Evolutionary conservation across 257 asterid species (phyloP), one percentile per base, ranked within the genome.

Genomic region (Solanum microdontum): DNA sequence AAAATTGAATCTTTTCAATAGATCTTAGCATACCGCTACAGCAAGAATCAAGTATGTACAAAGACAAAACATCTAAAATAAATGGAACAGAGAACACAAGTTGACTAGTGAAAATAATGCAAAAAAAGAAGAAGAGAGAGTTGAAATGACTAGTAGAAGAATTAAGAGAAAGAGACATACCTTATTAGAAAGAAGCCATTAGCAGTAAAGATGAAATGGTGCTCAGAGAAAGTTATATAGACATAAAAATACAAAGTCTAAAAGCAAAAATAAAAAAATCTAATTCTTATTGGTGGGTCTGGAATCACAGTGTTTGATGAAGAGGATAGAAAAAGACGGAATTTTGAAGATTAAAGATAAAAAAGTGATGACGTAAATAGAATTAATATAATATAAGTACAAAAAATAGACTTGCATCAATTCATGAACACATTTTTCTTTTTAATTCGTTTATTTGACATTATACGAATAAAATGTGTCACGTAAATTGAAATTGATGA

Each of bases 231-330:
- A 37, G 79, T 74, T 87, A 74, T 83, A 91, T 85, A 82, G 88
- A 60, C 86, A 82, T 77, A 60, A 33, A 55, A 45, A 39, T 34
- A 32, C 77, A 84, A 37, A 37, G 43, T 62, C 84, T 66, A 48
- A 72, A 55, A 73, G 82, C 55, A 70, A 21, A 23, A 58, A 85
- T 62, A 76, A 33, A 89, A 62, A 84, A 79, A 37, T 17, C 8
- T 43, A 83, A 34, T 8, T 91, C 90, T 87, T 90, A 87, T 77
- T 89, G 92, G 91, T 91, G 93, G 92, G 91, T 84, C 91, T 91
- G 91, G 43, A 17, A 82, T 48, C 82, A 86, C 72, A 87, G 90
- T 72, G 90, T 34, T 75, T 84, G 58, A 84, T 8, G 30, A 64
- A 23, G 88, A 84, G 89, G 77, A 32, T 34, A 30, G 86, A 58